A percentile compares a stretch with the other conserved stretches of the same genome.
phyloP scores from a whole-genome alignment of 805 yeast genomes.

The Peterozyma toletana region DNA sequence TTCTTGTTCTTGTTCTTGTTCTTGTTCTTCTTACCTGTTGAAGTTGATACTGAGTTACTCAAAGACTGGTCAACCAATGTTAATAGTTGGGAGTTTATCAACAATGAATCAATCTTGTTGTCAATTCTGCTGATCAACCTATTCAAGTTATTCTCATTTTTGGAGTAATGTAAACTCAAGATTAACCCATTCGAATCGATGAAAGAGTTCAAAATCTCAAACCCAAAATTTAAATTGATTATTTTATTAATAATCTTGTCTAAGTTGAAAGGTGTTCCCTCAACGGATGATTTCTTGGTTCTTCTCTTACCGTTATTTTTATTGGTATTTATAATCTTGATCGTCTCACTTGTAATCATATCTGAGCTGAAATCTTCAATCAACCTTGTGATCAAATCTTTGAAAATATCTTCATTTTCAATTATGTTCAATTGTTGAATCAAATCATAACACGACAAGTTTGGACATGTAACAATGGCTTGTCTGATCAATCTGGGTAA shows the following conservation, averaged over 20 bases:
- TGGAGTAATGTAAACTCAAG: slow-evolving; percentile 52
- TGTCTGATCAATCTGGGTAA: slow-evolving; percentile 68
- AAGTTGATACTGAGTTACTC: slow-evolving; percentile 14
- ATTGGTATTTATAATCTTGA: slow-evolving; percentile 23
- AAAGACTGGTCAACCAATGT: slow-evolving; percentile 40
- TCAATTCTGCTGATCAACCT: slow-evolving; percentile 42
- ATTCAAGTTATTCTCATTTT: slow-evolving; percentile 35
- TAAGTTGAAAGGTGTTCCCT: slow-evolving; percentile 23
- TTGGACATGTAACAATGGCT: slow-evolving; percentile 74
- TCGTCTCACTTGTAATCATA: slow-evolving; percentile 45
- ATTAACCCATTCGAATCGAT: slow-evolving; percentile 67
- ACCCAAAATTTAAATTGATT: slow-evolving; percentile 41
- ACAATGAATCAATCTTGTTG: slow-evolving; percentile 24
- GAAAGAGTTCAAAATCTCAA: slow-evolving; percentile 54
- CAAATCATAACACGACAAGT: slow-evolving; percentile 57
- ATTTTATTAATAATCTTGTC: slow-evolving; percentile 40
- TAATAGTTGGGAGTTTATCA: slow-evolving; percentile 33
- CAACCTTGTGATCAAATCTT: slow-evolving; percentile 61
- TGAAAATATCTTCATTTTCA: slow-evolving; percentile 56
- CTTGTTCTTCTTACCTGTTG: slow-evolving; percentile 20
- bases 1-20: slow-evolving; percentile 15
- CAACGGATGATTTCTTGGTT: slow-evolving; percentile 14
- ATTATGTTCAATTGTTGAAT: slow-evolving; percentile 49
- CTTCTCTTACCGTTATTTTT: slow-evolving; percentile 10
- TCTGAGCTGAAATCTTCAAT: slow-evolving; percentile 56